A percentile compares a stretch with the other conserved stretches of the same genome.
phyloP scores from a whole-genome alignment of 2,329 filamentous ascomycete species.

The Cladobotryum mycophilum region DNA sequence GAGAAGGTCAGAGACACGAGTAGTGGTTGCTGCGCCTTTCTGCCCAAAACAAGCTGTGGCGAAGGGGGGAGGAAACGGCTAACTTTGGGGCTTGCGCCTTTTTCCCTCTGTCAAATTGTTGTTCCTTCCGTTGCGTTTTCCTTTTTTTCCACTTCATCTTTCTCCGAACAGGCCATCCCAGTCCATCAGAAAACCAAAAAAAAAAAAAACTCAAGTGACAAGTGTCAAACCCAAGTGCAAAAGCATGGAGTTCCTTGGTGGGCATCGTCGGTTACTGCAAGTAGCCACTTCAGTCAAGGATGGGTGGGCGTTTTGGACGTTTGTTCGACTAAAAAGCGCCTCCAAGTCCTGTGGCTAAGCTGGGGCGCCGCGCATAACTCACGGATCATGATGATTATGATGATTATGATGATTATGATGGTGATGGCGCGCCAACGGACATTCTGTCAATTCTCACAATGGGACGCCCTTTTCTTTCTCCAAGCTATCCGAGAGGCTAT shows the following conservation, averaged over 20 bases:
- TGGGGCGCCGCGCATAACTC: not conserved
- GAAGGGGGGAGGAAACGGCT: not conserved
- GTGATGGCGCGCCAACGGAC: slow-evolving; percentile 1
- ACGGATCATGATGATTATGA: too few relatives aligned
- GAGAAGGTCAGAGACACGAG: too few relatives aligned
- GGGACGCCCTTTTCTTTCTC: too few relatives aligned
- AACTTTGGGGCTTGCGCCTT: not conserved
- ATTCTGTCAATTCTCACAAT: too few relatives aligned
- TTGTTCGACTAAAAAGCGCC: not conserved
- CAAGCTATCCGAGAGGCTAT: too few relatives aligned
- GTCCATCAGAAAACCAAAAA: too few relatives aligned
- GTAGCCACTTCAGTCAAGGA: too few relatives aligned
- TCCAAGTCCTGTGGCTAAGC: not conserved
- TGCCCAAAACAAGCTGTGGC: slow-evolving; percentile 1
- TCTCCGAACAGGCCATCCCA: not conserved
- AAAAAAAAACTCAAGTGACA: not conserved
- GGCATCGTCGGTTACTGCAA: too few relatives aligned
- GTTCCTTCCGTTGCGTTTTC: too few relatives aligned
- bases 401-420: too few relatives aligned
- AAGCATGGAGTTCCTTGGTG: too few relatives aligned
- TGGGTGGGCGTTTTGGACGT: not conserved
- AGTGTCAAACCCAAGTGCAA: not conserved
- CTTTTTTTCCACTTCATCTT: not conserved
- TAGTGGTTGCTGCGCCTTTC: too few relatives aligned
- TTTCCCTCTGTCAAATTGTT: not conserved